Evolutionary conservation across 2,329 filamentous ascomycete species (phyloP), one percentile per base, ranked within the genome.

Genomic region (Fusarium burgessii): DNA sequence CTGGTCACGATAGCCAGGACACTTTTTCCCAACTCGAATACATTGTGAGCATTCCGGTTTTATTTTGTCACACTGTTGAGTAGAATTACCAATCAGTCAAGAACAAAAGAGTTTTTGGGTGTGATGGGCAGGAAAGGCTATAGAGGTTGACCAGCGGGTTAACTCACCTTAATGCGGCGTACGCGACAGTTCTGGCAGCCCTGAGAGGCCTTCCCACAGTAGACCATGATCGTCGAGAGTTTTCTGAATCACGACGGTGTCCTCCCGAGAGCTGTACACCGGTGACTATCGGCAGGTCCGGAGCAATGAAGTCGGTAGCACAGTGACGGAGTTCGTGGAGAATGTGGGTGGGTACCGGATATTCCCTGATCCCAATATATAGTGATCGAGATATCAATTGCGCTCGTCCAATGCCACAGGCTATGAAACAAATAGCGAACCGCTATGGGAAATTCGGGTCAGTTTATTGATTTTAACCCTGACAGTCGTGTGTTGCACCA

Each of bases 1-100:
- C 77, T 90, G 87, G 69, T 91, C 89, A 71, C 89, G 84, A 74
- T 91, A 91, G 10, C 89, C 89, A 23, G 89, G 88, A 72, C 89
- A 91, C 73, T 82, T 84, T 78, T 89, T 88, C 74, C 85, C 84
- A 47, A 88, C 85, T 42, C 88, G 87, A 46, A 86, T 81, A 76
- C 89, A 91, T 82, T 91, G 89, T 27, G 88, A 88, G 74, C 89
- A 91, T 74, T 87, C 84, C 8, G 89, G 89, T 42, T 82, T 83
- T 49, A 84, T 83, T 76, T 88, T 89, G 78, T 91, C 89, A 79
- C 89, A 91, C 87, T 89, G 62, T 5, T 13, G 25, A 58, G 42
- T n/a, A 41, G 41, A 32, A 33, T 13, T 33, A 36, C 17, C 38
- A 46, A 58, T 76, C 36, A 76, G 68, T 47, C 35, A 60, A 38